Conservation (phyloP, 495 filamentous ascomycete species). For the Pseudoneurospora amorphoporcata region DNA sequence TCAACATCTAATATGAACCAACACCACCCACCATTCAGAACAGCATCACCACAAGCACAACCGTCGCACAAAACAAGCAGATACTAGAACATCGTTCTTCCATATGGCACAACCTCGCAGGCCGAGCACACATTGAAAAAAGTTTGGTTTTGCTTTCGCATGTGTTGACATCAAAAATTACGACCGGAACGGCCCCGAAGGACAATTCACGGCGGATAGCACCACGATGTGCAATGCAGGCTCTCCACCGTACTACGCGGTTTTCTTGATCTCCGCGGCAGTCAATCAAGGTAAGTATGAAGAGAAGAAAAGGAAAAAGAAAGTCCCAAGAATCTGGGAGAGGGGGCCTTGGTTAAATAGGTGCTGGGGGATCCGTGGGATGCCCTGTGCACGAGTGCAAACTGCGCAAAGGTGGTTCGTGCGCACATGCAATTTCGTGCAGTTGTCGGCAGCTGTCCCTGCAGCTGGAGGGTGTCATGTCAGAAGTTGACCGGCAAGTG, state of each 20-base stretch:
- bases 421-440: background rate
- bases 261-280: constrained; percentile 22
- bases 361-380: background rate
- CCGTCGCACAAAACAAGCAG: background rate
- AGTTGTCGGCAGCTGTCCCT: background rate
- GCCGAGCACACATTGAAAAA: constrained; percentile 21
- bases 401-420: background rate
- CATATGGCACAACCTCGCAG: constrained; percentile 14
- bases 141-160: background rate
- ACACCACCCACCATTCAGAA: background rate
- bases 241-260: constrained; percentile 12
- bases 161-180: constrained; percentile 25
- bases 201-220: constrained; percentile 23
- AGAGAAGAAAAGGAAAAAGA: constrained; percentile 18
- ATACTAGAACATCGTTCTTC: constrained; percentile 14
- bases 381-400: constrained; percentile 16
- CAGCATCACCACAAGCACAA: background rate
- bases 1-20: background rate
- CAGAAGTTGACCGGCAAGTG: too few species aligned
- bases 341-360: constrained; percentile 2
- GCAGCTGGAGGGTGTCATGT: background rate
- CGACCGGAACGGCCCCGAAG: constrained; percentile 30
- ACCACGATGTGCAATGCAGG: constrained; percentile 32
- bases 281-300: constrained; percentile 32
- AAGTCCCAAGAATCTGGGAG: background rate